phyloP scores from a whole-genome alignment of 2,329 filamentous ascomycete species.

The Aureobasidium pullulans region DNA sequence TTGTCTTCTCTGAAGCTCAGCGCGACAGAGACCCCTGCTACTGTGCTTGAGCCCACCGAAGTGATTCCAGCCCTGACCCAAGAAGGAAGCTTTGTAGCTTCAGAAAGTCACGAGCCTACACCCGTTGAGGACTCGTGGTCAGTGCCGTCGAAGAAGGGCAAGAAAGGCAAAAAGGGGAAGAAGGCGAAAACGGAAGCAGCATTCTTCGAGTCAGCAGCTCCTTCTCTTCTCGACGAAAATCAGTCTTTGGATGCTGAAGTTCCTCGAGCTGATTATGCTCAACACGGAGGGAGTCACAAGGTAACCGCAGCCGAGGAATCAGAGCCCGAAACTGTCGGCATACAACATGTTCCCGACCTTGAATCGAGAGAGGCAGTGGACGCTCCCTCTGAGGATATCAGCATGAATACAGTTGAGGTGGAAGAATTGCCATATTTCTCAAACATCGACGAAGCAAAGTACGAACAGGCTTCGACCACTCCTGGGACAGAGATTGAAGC shows the following conservation, averaged over 20 bases:
- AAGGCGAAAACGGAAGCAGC: background rate
- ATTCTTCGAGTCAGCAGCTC: background rate
- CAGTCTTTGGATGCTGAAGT: background rate
- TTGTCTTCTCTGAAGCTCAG: background rate
- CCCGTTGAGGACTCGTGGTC: background rate
- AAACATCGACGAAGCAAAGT: too few species aligned
- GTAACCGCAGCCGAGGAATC: too few species aligned
- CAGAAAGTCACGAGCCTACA: background rate
- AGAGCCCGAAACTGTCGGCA: too few species aligned
- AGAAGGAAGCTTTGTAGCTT: background rate
- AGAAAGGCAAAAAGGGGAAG: conserved; percentile 25
- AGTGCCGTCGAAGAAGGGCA: conserved; percentile 8
- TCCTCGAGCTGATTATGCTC: too few species aligned
- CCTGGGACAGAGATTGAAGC: too few species aligned
- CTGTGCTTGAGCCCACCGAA: background rate
- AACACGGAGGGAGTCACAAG: too few species aligned
- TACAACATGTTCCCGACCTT: too few species aligned
- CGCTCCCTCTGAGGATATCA: too few species aligned
- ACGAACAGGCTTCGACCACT: too few species aligned
- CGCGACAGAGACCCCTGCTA: background rate
- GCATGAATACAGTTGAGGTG: too few species aligned
- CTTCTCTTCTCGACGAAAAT: background rate
- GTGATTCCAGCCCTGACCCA: background rate
- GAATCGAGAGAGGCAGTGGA: too few species aligned
- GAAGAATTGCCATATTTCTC: too few species aligned